Base-by-base conservation (phyloP, 495 filamentous ascomycete genomes). In the Trypethelium eluteriae region DNA sequence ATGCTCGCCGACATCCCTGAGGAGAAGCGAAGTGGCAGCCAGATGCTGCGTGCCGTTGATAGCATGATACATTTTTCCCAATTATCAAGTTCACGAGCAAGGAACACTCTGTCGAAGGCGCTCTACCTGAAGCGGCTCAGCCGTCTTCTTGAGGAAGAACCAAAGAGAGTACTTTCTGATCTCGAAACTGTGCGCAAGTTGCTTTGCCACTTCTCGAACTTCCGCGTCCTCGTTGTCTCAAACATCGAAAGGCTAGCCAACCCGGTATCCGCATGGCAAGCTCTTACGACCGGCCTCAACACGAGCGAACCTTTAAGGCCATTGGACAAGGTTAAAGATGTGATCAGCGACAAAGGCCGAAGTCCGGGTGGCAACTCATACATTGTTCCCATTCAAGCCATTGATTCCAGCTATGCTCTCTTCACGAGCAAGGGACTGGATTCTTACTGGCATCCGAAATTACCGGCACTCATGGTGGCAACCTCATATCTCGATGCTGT, bases 1-100 rank as follows among this genome's bases (percentile, higher is more conserved):
- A 86, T 96, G 36, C 83, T 96, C 6, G 91, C 93, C 10, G 94
- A 97, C 73, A 88, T 99, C 38, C 94, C 94, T 2, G 92, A 98
- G 68, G 82, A 88, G 65, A 99, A 98, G 82, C 87, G 94, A 25
- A 89, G 86, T 68, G 94, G 95, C 36, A 86, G 89, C 67, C 66
- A 76, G 68, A 93, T 93, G 90, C 76, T 82, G 2, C 75, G 75
- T 61, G 86, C 90, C n/a, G 89, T 96, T 7, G 88, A 92, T 68
- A 81, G 83, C 62, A 93, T 94, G 81, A 83, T 96, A 41, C 87
- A 93, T 70, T 86, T 88, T 68, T 82, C 86, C 12, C 80, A 81
- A 11, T 84, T 89, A 50, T 95, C 92, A 0, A 84, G 91, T 63
- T 77, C 83, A 32, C 87, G 90, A 34, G 91, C 92, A 25, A 87